A percentile compares a stretch with the other conserved stretches of the same genome.
Conservation (phyloP, 495 filamentous ascomycete genomes). For the Penicillium bialowiezense region DNA sequence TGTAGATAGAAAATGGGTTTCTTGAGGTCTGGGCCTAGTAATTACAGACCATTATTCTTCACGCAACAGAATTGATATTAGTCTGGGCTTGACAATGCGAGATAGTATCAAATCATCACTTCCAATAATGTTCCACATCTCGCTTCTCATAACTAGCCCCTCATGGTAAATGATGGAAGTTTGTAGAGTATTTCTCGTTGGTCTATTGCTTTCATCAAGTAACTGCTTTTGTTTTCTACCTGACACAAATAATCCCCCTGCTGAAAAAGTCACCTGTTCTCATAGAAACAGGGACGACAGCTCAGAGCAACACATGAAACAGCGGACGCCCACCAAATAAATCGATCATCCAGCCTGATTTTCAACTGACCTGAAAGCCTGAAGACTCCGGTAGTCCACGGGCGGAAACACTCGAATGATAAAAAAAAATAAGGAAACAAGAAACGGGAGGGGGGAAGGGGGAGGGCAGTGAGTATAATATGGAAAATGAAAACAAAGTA, state of each 20-base stretch:
- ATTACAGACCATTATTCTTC: background rate
- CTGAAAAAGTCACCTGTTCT: constrained; percentile 14
- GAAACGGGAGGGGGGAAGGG: constrained; percentile 14
- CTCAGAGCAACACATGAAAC: constrained; percentile 24
- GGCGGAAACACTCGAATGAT: constrained; percentile 19
- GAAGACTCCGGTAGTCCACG: constrained; percentile 15
- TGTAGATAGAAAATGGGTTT: constrained; percentile 22
- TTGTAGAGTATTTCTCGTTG: constrained; percentile 17
- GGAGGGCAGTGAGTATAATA: constrained; percentile 18
- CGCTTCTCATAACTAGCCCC: too few relatives aligned
- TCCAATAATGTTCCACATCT: too few relatives aligned
- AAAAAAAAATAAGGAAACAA: constrained; percentile 19
- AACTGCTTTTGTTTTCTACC: constrained; percentile 26
- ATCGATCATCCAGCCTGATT: constrained; percentile 39
- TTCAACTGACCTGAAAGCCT: constrained; percentile 16
- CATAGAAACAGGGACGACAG: constrained; percentile 17
- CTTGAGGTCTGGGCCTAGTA: background rate
- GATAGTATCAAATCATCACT: too few relatives aligned
- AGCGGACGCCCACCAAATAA: constrained; percentile 23
- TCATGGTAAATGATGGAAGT: background rate
- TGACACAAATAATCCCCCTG: constrained; percentile 18
- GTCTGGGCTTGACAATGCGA: too few relatives aligned
- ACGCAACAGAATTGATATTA: too few relatives aligned
- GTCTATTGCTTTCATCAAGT: constrained; percentile 34
- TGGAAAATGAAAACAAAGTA: constrained; percentile 19